Base-by-base conservation (phyloP, 768 basidiomycete species). In the Mycena floridula region DNA sequence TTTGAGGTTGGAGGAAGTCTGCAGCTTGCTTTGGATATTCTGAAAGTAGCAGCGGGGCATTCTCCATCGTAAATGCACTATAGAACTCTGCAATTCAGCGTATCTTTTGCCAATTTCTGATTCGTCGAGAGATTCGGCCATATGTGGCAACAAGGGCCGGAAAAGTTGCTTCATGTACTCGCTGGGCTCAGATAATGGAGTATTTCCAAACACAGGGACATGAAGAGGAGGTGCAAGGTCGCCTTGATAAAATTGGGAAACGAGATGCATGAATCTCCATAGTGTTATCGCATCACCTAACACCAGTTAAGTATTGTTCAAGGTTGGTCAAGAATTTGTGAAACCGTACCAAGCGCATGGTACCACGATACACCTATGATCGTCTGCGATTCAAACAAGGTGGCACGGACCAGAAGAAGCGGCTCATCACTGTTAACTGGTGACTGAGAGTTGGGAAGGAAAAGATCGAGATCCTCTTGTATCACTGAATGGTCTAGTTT, bases 361-460 rank as follows among this genome's bases (percentile, higher is more conserved):
- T 66, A 54, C 64, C 63, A 66, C 2, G 60, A 56, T n/a, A 66
- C 48, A 16, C 59, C 65, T 25, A 64, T 51, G 24, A 53, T 52
- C 0, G 62, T 66, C 43, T 61, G 53, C 2, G 36, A 21, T 4
- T 42, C 43, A 24, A 22, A 22, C 7, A 61, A 50, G 12, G 60
- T 23, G 1, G 54, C 56, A 26, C 66, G 20, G 27, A 64, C 37
- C 28, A 54, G 54, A 18, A 45, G 44, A 5, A 45, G 25, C 13
- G 44, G 25, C 25, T 11, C 24, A 18, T 39, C 24, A 25, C 4
- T 27, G n/a, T 38, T 39, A 21, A 26, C 25, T 8, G 32, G 21
- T 9, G 43, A 32, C 12, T 30, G 28, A 23, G 37, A 39, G 24
- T 15, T 12, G 21, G 8, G 38, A 22, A 24, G 15, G 23, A 39